Conservation (phyloP, 768 basidiomycete genomes). For the Suillus weaverae region DNA sequence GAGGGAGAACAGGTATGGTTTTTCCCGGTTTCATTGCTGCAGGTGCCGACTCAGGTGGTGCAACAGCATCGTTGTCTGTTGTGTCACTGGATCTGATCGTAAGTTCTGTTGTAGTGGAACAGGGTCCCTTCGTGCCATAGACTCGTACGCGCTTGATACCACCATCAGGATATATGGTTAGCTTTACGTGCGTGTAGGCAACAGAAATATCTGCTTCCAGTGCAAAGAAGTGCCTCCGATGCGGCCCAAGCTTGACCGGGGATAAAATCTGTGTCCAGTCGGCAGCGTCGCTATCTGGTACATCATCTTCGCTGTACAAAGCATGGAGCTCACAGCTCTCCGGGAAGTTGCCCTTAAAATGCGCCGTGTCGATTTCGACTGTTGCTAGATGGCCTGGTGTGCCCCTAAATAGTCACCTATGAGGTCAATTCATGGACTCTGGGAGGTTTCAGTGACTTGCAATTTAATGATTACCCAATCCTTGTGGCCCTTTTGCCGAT, state of each 20-base stretch:
- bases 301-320: conserved; percentile 31
- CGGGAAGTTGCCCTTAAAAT: conserved; percentile 97
- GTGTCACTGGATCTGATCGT: not conserved
- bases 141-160: conserved; percentile 93
- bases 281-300: conserved; percentile 39
- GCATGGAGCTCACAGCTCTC: conserved; percentile 83
- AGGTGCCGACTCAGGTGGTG: conserved; percentile 6
- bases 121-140: conserved; percentile 56
- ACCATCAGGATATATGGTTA: conserved; percentile 93
- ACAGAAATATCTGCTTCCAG: conserved; percentile 60
- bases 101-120: conserved; percentile 7
- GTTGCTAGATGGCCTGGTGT: conserved; percentile 69
- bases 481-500: conserved; percentile 72
- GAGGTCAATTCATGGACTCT: not conserved
- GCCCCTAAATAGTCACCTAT: conserved; percentile 48
- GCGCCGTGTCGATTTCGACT: conserved; percentile 88
- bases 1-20: conserved; percentile 56
- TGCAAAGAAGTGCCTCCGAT: conserved; percentile 88
- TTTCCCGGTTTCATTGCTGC: conserved; percentile 10
- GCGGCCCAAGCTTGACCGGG: conserved; percentile 80
- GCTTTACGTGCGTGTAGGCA: conserved; percentile 77
- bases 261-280: conserved; percentile 77
- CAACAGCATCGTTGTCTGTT: conserved; percentile 5
- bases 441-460: conserved; percentile 44
- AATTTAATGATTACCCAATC: conserved; percentile 92